phyloP scores from a whole-genome alignment of 75 land plant species.

The Gnetum montanum region DNA sequence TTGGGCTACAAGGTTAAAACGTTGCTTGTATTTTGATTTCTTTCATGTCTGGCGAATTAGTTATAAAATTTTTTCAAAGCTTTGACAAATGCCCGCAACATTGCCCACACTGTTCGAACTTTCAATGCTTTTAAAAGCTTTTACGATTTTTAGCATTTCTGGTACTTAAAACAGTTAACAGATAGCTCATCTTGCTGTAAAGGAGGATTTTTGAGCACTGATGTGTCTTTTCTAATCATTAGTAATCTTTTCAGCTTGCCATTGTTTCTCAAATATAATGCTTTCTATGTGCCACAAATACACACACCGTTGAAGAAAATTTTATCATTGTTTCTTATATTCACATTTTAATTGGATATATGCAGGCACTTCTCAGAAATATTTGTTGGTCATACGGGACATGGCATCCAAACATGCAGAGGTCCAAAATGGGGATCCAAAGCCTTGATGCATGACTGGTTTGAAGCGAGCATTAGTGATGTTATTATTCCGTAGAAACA shows the following conservation, averaged over 20 bases:
- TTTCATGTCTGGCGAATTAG: neutral
- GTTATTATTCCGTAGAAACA: conserved; percentile 51
- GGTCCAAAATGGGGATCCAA: conserved; percentile 32
- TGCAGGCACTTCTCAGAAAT: conserved; percentile 63
- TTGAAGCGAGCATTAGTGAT: conserved; percentile 41
- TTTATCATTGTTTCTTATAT: neutral
- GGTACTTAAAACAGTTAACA: too few relatives aligned
- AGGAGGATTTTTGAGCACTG: too few relatives aligned
- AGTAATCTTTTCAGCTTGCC: too few relatives aligned
- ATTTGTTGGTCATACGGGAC: conserved; percentile 53
- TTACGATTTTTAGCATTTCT: neutral
- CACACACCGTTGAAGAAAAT: neutral
- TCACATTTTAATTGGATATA: neutral
- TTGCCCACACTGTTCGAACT: neutral
- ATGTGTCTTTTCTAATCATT: too few relatives aligned
- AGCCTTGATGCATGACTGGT: conserved; percentile 43
- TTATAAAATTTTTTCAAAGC: neutral
- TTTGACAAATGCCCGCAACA: neutral
- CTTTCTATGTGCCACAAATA: neutral
- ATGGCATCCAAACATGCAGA: conserved; percentile 42
- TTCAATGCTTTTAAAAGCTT: neutral
- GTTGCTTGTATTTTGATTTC: neutral
- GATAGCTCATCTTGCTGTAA: too few relatives aligned
- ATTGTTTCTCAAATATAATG: neutral
- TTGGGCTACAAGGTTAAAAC: neutral